Conservation (phyloP, 345 rosid species). For the Iberis pinnata region DNA sequence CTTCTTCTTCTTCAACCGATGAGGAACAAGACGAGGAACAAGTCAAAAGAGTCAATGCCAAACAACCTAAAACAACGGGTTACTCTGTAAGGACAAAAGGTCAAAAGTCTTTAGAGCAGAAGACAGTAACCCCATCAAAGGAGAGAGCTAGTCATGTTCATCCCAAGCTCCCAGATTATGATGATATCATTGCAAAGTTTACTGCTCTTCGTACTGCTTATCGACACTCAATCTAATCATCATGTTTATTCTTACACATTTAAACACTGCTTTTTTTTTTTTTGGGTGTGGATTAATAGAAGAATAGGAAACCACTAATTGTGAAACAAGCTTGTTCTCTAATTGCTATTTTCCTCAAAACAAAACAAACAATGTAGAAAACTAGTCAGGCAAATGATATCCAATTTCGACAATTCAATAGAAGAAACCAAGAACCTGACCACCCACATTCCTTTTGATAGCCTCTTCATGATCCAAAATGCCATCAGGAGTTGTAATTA, state of each 20-base stretch:
- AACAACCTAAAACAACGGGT: slow-evolving; percentile 13
- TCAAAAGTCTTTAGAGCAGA: slow-evolving; percentile 20
- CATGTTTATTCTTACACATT: too few relatives aligned
- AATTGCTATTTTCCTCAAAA: background rate
- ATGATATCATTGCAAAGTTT: slow-evolving; percentile 49
- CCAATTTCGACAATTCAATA: too few relatives aligned
- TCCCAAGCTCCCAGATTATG: slow-evolving; percentile 88
- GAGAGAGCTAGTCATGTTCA: slow-evolving; percentile 64
- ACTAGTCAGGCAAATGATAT: slow-evolving; percentile 1
- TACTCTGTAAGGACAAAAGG: slow-evolving; percentile 26
- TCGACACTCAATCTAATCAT: slow-evolving; percentile 22
- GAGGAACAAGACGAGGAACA: slow-evolving; percentile 39
- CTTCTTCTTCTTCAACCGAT: slow-evolving; percentile 28
- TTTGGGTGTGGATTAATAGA: slow-evolving; percentile 6
- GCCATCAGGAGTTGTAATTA: slow-evolving; percentile 84
- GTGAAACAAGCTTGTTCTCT: slow-evolving; percentile 7
- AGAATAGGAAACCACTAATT: too few relatives aligned
- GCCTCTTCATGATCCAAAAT: slow-evolving; percentile 97
- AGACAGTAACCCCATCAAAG: slow-evolving; percentile 25
- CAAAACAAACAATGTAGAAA: slow-evolving; percentile 13
- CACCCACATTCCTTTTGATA: slow-evolving; percentile 62
- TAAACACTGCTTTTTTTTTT: too few relatives aligned
- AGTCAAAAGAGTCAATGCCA: slow-evolving; percentile 17
- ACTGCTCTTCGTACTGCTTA: slow-evolving; percentile 39
- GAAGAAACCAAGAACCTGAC: slow-evolving; percentile 88